Evolutionary conservation across 345 rosid species (phyloP).

Genomic region (Iberis pinnata): DNA sequence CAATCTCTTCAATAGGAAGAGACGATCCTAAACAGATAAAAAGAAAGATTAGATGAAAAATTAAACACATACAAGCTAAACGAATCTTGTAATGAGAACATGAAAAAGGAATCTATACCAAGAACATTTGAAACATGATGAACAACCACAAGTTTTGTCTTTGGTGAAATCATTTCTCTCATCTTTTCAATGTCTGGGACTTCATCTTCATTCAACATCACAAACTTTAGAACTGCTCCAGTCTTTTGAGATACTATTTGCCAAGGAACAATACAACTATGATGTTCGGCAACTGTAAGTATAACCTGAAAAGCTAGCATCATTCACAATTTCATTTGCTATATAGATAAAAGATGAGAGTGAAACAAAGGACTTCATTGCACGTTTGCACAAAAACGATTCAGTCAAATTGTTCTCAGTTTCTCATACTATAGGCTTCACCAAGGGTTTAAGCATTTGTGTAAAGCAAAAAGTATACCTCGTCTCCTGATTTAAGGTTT

Average conservation of each 20-base stretch:
- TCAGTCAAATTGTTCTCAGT: background rate
- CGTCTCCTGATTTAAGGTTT: slow-evolving; percentile 66
- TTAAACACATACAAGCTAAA: background rate
- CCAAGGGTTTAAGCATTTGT: no score
- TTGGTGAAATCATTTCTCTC: slow-evolving; percentile 51
- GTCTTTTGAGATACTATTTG: slow-evolving; percentile 73
- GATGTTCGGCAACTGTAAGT: slow-evolving; percentile 82
- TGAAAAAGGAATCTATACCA: slow-evolving; percentile 41
- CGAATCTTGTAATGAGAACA: background rate
- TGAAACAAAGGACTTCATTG: background rate
- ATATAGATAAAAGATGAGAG: background rate
- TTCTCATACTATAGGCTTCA: no score
- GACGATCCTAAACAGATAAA: slow-evolving; percentile 45
- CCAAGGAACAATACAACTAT: slow-evolving; percentile 96
- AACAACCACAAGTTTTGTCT: slow-evolving; percentile 70
- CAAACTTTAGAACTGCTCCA: slow-evolving; percentile 68
- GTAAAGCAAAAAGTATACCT: no score
- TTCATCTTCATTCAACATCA: slow-evolving; percentile 55
- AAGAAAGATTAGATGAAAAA: background rate
- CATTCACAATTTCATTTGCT: slow-evolving; percentile 17
- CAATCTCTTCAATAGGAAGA: slow-evolving; percentile 72
- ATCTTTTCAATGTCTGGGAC: slow-evolving; percentile 49
- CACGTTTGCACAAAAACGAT: background rate
- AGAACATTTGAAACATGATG: slow-evolving; percentile 90
- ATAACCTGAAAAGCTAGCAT: slow-evolving; percentile 46